These are phyloP conservation scores for Pseudonitzschia multiseries DNA, from an alignment of 108 stramenopile species.

Conservation along the genomic window DNA sequence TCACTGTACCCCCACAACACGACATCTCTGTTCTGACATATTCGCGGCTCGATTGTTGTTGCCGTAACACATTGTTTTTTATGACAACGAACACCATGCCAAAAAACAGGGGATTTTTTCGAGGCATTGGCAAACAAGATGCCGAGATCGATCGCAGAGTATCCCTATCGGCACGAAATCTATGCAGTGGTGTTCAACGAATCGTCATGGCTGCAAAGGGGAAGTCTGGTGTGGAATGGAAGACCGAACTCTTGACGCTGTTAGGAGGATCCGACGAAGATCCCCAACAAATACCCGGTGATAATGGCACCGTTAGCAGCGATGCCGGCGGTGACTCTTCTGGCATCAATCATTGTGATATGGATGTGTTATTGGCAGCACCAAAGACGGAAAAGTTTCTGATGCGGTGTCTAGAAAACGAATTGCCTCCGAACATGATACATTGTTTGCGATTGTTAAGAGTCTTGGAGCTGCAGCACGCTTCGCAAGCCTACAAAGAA, in stretches of 20 bases:
- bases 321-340: constrained; percentile 7
- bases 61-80: neutral
- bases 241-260: constrained; percentile 56
- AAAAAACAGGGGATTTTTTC: constrained; percentile 8
- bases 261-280: constrained; percentile 67
- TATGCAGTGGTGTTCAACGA: constrained; percentile 77
- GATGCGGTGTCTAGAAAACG: constrained; percentile 89
- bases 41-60: neutral
- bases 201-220: constrained; percentile 79
- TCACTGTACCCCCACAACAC: too few relatives aligned
- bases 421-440: constrained; percentile 92
- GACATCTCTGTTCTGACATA: too few relatives aligned
- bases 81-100: too few relatives aligned
- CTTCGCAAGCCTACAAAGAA: constrained; percentile 41
- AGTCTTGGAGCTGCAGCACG: constrained; percentile 92
- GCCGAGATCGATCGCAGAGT: constrained; percentile 82
- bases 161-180: constrained; percentile 63
- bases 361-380: constrained; percentile 68
- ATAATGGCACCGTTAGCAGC: neutral
- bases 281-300: constrained; percentile 13
- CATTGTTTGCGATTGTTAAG: constrained; percentile 91
- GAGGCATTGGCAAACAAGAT: constrained; percentile 36
- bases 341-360: constrained; percentile 38
- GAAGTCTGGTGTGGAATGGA: constrained; percentile 65
- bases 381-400: constrained; percentile 81